A percentile compares a stretch with the other conserved stretches of the same genome.
phyloP scores from a whole-genome alignment of 2,329 filamentous ascomycete genomes.

The Remersonia thermophila region DNA sequence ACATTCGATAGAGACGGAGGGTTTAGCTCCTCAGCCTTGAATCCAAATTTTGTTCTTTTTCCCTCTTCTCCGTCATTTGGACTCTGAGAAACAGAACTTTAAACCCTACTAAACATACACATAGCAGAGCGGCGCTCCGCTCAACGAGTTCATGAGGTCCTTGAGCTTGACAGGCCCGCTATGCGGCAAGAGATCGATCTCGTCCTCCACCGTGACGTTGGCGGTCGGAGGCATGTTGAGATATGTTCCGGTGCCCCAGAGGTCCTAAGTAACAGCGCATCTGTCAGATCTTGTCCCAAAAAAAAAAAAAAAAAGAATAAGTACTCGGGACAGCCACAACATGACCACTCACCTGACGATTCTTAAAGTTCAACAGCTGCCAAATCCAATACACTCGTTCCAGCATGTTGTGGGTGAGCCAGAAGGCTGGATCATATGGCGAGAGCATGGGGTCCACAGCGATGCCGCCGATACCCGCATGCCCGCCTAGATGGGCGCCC shows the following conservation, averaged over 20 bases:
- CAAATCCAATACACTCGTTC: slow-evolving; percentile 18
- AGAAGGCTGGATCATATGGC: slow-evolving; percentile 16
- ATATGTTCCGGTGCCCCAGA: slow-evolving; percentile 30
- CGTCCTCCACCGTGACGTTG: slow-evolving; percentile 30
- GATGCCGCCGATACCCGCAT: slow-evolving; percentile 24
- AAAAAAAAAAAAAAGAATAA: too few relatives aligned
- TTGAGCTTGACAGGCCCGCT: slow-evolving; percentile 24
- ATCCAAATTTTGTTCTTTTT: too few relatives aligned
- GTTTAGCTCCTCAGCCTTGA: too few relatives aligned
- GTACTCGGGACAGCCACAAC: too few relatives aligned
- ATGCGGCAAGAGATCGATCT: slow-evolving; percentile 23
- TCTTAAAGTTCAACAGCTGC: slow-evolving; percentile 18
- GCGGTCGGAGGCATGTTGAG: slow-evolving; percentile 28
- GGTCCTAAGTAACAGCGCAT: slow-evolving; percentile 16
- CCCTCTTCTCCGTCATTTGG: too few relatives aligned
- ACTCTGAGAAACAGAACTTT: too few relatives aligned
- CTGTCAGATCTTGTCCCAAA: slow-evolving; percentile 11
- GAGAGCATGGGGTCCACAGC: slow-evolving; percentile 14
- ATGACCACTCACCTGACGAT: slow-evolving; percentile 10
- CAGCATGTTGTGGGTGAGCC: slow-evolving; percentile 16
- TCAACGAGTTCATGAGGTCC: slow-evolving; percentile 28
- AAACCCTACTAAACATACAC: slow-evolving; percentile 30
- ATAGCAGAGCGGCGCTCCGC: slow-evolving; percentile 31
- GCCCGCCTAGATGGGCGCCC: slow-evolving; percentile 25
- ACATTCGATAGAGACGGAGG: too few relatives aligned